phyloP scores from a whole-genome alignment of 1,284 basidiomycete species.

The Pseudozyma pruni region DNA sequence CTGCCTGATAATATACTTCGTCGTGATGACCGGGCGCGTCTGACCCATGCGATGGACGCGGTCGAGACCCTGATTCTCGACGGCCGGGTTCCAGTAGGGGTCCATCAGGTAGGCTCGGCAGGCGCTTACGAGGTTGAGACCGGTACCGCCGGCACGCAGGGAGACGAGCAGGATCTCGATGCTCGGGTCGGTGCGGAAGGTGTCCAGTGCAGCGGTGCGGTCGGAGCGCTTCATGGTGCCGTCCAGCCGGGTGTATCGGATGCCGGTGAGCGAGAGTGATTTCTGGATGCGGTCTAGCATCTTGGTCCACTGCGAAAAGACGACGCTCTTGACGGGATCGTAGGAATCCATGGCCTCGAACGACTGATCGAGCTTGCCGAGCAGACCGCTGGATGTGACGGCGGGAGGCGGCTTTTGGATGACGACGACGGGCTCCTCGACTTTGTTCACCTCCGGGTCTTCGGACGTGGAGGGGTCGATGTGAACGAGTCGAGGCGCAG shows the following conservation, averaged over 20 bases:
- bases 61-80: constrained; percentile 73
- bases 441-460: constrained; percentile 25
- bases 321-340: constrained; percentile 65
- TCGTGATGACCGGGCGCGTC: constrained; percentile 59
- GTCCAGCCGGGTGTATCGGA: constrained; percentile 57
- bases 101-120: constrained; percentile 89
- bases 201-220: constrained; percentile 50
- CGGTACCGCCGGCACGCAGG: constrained; percentile 64
- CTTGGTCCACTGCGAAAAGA: constrained; percentile 71
- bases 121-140: constrained; percentile 77
- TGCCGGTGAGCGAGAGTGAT: constrained; percentile 57
- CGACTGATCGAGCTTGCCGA: constrained; percentile 27
- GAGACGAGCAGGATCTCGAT: constrained; percentile 64
- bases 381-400: constrained; percentile 19
- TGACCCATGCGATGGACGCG: constrained; percentile 65
- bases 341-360: constrained; percentile 30
- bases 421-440: constrained; percentile 47
- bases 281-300: constrained; percentile 65
- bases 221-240: constrained; percentile 61
- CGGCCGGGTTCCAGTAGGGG: constrained; percentile 97
- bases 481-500: constrained; percentile 60
- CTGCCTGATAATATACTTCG: constrained; percentile 62
- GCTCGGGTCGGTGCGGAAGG: constrained; percentile 54
- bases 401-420: constrained; percentile 34
- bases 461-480: constrained; percentile 37